These are phyloP conservation scores for Maudiozyma humilis DNA, from an alignment of 1,139 yeast genomes.

Conservation along the genomic window DNA sequence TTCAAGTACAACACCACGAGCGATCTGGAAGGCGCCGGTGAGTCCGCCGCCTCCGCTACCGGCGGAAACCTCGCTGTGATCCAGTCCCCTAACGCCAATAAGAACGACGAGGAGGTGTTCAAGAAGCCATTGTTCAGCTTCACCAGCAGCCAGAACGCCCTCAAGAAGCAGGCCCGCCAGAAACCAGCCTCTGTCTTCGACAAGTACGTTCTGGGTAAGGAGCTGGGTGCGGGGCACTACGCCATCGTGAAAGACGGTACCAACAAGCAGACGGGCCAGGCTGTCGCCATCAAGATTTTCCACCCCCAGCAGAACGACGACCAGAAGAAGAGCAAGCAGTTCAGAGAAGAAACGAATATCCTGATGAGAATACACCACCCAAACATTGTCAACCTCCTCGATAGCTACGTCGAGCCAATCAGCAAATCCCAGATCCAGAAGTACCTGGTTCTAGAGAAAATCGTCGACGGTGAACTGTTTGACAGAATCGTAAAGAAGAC, in stretches of 20 bases:
- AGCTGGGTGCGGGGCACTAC: slow-evolving; percentile 69
- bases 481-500: slow-evolving; percentile 61
- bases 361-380: slow-evolving; percentile 60
- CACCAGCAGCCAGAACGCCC: slow-evolving; percentile 21
- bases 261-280: slow-evolving; percentile 47
- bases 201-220: slow-evolving; percentile 51
- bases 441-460: slow-evolving; percentile 61
- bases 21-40: slow-evolving; percentile 3
- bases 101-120: slow-evolving; percentile 16
- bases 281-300: slow-evolving; percentile 69
- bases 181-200: slow-evolving; percentile 40
- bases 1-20: slow-evolving; percentile 38
- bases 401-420: slow-evolving; percentile 61
- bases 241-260: slow-evolving; percentile 69
- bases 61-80: not conserved
- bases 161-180: slow-evolving; percentile 12
- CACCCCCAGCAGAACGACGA: slow-evolving; percentile 56
- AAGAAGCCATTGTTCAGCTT: slow-evolving; percentile 25
- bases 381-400: slow-evolving; percentile 59
- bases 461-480: slow-evolving; percentile 67
- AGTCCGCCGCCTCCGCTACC: not conserved
- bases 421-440: slow-evolving; percentile 49
- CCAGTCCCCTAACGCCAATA: not conserved
- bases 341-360: slow-evolving; percentile 61
- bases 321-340: slow-evolving; percentile 38